Base-by-base conservation (phyloP, 2,329 filamentous ascomycete genomes). In the Clonostachys byssicola region DNA sequence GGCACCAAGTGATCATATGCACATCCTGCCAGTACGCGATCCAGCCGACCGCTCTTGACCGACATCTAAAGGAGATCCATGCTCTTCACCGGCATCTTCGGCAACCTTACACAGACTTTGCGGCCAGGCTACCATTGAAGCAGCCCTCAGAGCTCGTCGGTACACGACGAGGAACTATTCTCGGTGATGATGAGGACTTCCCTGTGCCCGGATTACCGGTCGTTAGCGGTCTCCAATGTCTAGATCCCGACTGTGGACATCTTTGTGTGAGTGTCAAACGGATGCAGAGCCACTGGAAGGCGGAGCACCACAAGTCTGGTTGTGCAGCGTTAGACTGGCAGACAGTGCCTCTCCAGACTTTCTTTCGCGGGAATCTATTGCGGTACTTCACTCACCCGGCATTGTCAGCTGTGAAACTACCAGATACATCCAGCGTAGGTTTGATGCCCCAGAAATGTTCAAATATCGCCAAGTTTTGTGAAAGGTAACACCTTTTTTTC, bases 11-110 rank as follows among this genome's bases (percentile, higher is more conserved):
- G 6, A 38, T 54, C 8, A 47, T 54, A 12, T 54, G 52, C 30
- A 49, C 17, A 9, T 5, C 16, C 5, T 54, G 52, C 14, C 44
- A 40, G n/a, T 54, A 54, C 12, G 52, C 52, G 0, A 43, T 52
- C 12, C 52, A 54, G 41, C 52, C 50, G 1, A 35, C 36, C 7
- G 52, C 45, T 7, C 30, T 54, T 23, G 16, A 40, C 5, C 46
- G 50, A 1, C 52, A 54, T 20, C 48, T 54, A 7, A 54, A 54
- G 6, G 52, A 54, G 3, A 51, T 52, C 16, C 52, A 54, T 42
- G 48, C 46, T 16, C 49, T 54, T n/a, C 46, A 46, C 16, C 42
- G 52, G 12, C 40, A 34, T 12, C 40, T 38, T 1, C 44, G 52
- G 3, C 46, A 38, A n/a, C 52, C 50, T 1, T 54, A 51, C 33